Base-by-base conservation (phyloP, 139 green algal species). In the Coelastrella sp. region DNA sequence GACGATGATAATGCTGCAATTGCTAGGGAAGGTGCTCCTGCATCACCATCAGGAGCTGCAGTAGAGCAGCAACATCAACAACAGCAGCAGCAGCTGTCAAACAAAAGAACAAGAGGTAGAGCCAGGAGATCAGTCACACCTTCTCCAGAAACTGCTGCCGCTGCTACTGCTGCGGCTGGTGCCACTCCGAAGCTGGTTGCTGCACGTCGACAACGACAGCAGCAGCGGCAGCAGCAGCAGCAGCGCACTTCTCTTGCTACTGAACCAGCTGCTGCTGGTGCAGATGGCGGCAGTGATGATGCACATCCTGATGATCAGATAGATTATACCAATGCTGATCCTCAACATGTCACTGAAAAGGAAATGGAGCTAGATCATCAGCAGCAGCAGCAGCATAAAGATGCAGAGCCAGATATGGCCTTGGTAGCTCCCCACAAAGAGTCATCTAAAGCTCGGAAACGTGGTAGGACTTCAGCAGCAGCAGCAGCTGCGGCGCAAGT, bases 141-240 rank as follows among this genome's bases (percentile, higher is more conserved):
- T 27, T 64, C 53, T 64, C 53, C 62, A 25, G 67, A 40, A 17
- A 27, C 32, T 13, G 13, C 67, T 37, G 35, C 67, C 32, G 73
- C 73, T 50, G 73, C 48, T 51, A 48, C 73, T 81, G 73, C 73
- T 81, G 73, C 32, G 50, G 48, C 32, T 81, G 73, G 35, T 37
- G 57, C 11, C 19, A 64, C 53, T 32, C 7, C 34, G 15, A 64
- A 34, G 6, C 53, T 64, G 19, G 53, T 64, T 9, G 53, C 53
- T 32, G 53, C 53, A 64, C 53, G 53, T 9, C 53, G 53, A 27
- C 53, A 64, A 21, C 53, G 53, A 19, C 53, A 64, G 53, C 35
- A 53, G 15, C 34, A 41, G 37, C 25, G 57, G 69, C 40, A 35
- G 40, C 40, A 43, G 34, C 5, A 53, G 67, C n/a, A 17, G 34